Conservation (phyloP, 768 basidiomycete species). For the Leccinum rimulosum region DNA sequence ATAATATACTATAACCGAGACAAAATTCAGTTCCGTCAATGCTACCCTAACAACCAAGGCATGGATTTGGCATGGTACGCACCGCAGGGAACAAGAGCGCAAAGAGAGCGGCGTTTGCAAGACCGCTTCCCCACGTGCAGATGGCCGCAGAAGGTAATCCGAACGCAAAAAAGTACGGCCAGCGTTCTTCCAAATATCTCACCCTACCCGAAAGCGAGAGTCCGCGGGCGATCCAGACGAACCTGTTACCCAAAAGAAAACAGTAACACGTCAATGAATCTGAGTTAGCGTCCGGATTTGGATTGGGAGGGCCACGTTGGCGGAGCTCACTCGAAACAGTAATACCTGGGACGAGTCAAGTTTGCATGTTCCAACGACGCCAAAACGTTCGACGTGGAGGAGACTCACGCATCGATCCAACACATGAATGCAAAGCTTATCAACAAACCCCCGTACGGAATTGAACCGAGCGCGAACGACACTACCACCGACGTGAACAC, state of each 20-base stretch:
- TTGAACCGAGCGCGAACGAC: conserved; percentile 58
- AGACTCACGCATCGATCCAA: conserved; percentile 83
- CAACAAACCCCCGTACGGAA: conserved; percentile 63
- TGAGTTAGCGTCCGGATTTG: background rate
- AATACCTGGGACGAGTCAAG: conserved; percentile 54
- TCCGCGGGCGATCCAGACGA: conserved; percentile 76
- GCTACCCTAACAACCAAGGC: background rate
- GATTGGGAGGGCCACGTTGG: background rate
- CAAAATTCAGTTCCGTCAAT: background rate
- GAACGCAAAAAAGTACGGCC: conserved; percentile 87
- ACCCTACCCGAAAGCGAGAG: conserved; percentile 66
- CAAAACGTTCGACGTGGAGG: background rate
- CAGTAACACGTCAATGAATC: conserved; percentile 12
- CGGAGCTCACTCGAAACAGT: conserved; percentile 77
- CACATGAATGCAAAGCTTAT: conserved; percentile 73
- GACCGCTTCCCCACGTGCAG: conserved; percentile 69
- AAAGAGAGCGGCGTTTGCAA: conserved; percentile 81
- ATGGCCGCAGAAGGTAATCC: conserved; percentile 74
- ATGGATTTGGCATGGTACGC: conserved; percentile 26
- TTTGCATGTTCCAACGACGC: background rate
- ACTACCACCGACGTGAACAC: conserved; percentile 71
- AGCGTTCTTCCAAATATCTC: conserved; percentile 78
- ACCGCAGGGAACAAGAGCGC: conserved; percentile 81
- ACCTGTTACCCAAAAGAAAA: conserved; percentile 39
- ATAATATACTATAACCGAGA: conserved; percentile 67